These are phyloP conservation scores for Geosiphon pyriformis DNA, from an alignment of 192 early-diverging fungal species.

Conservation along the genomic window DNA sequence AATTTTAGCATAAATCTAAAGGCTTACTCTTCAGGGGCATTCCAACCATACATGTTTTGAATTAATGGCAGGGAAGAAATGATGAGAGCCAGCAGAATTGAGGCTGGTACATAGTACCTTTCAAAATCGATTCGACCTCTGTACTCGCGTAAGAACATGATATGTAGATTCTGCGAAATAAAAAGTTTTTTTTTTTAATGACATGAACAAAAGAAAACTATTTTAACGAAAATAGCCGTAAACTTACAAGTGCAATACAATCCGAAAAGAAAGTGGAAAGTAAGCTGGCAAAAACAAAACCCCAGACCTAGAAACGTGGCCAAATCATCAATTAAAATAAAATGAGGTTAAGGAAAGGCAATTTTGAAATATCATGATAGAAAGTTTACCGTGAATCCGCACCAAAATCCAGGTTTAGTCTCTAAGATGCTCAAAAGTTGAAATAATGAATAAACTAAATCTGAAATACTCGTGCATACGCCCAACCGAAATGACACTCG, in stretches of 20 bases:
- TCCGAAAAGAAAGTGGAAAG: neutral
- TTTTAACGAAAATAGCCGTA: neutral
- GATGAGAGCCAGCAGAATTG: neutral
- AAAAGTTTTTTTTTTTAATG: neutral
- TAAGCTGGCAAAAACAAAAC: neutral
- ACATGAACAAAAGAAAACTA: neutral
- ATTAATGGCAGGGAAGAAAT: neutral
- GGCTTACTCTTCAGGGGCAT: constrained; percentile 12
- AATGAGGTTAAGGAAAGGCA: neutral
- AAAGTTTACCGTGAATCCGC: neutral
- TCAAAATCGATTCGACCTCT: constrained; percentile 4
- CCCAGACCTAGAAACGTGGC: constrained; percentile 3
- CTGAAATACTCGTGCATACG: neutral
- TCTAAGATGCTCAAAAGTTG: neutral
- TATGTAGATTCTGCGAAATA: constrained; percentile 6
- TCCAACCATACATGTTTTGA: constrained; percentile 2
- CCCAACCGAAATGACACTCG: constrained; percentile 10
- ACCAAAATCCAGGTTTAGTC: neutral
- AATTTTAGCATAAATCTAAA: neutral
- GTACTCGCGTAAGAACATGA: constrained; percentile 2
- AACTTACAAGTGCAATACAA: constrained; percentile 15
- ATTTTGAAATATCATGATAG: neutral
- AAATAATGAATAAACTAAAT: neutral
- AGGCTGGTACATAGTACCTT: neutral
- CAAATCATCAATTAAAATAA: too few species aligned